A percentile compares a stretch with the other conserved stretches of the same genome.
phyloP scores from a whole-genome alignment of 2,329 filamentous ascomycete genomes.

The Pezicula radicicola region DNA sequence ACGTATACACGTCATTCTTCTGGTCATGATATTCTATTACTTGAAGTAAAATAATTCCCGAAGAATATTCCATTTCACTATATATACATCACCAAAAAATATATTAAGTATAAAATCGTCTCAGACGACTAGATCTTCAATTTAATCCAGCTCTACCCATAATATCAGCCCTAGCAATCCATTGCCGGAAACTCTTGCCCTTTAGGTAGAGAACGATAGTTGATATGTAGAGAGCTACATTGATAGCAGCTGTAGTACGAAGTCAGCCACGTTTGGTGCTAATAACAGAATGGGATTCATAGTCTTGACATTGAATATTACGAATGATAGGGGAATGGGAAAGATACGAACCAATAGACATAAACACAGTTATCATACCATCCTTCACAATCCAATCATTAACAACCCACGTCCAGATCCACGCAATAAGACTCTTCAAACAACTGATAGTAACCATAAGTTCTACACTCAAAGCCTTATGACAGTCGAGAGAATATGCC shows the following conservation, averaged over 20 bases:
- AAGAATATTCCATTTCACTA: no score
- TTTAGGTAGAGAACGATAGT: constrained; percentile 12
- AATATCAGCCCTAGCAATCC: constrained; percentile 10
- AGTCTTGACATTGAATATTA: no score
- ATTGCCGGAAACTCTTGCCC: constrained; percentile 16
- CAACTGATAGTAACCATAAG: constrained; percentile 27
- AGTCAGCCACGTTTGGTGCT: no score
- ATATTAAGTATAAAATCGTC: no score
- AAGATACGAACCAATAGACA: constrained; percentile 5
- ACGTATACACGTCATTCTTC: no score
- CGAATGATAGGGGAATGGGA: no score
- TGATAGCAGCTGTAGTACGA: constrained; percentile 4
- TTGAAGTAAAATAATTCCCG: no score
- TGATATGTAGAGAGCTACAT: constrained; percentile 10
- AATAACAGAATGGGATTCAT: no score
- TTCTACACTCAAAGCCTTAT: constrained; percentile 24
- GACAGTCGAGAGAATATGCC: constrained; percentile 23
- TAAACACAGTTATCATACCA: constrained; percentile 13
- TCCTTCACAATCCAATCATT: constrained; percentile 16
- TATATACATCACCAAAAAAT: no score
- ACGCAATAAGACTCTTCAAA: constrained; percentile 24
- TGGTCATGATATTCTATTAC: no score
- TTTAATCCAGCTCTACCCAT: constrained; percentile 10
- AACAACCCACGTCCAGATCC: constrained; percentile 25
- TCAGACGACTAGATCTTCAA: not conserved